phyloP scores from a whole-genome alignment of 2,329 filamentous ascomycete genomes.

The Cercospora brassicicola region DNA sequence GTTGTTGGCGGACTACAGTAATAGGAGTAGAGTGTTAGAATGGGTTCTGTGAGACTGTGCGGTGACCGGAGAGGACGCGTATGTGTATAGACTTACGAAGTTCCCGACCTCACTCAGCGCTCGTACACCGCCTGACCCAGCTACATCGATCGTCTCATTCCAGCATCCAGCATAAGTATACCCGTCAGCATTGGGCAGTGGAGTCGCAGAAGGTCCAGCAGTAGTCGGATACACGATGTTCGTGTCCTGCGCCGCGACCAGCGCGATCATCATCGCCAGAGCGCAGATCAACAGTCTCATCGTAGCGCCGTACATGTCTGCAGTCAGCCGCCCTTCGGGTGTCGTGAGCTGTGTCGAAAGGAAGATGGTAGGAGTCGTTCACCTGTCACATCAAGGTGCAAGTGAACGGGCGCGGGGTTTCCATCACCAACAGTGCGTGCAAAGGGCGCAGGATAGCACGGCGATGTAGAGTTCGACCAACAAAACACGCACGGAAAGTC shows the following conservation, averaged over 20 bases:
- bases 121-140: constrained; percentile 44
- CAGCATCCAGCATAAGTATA: constrained; percentile 60
- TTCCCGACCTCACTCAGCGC: constrained; percentile 50
- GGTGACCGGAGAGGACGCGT: not conserved
- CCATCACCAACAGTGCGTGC: constrained; percentile 1
- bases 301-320: not conserved
- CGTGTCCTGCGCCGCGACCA: constrained; percentile 28
- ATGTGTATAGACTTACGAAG: constrained; percentile 36
- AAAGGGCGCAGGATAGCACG: not conserved
- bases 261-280: not conserved
- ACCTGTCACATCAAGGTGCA: constrained; percentile 7
- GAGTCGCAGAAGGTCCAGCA: constrained; percentile 29
- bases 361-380: not conserved
- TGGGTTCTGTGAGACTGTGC: too few relatives aligned
- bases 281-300: not conserved
- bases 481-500: constrained; percentile 11
- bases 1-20: constrained; percentile 39
- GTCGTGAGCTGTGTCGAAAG: not conserved
- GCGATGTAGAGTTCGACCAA: constrained; percentile 11
- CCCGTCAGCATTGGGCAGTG: constrained; percentile 26
- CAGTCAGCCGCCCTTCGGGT: not conserved
- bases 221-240: constrained; percentile 34
- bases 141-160: constrained; percentile 54
- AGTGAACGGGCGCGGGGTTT: not conserved
- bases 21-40: not conserved